These are phyloP conservation scores for Warburgia ugandensis DNA, from an alignment of 164 flowering plant genomes.

Conservation along the genomic window DNA sequence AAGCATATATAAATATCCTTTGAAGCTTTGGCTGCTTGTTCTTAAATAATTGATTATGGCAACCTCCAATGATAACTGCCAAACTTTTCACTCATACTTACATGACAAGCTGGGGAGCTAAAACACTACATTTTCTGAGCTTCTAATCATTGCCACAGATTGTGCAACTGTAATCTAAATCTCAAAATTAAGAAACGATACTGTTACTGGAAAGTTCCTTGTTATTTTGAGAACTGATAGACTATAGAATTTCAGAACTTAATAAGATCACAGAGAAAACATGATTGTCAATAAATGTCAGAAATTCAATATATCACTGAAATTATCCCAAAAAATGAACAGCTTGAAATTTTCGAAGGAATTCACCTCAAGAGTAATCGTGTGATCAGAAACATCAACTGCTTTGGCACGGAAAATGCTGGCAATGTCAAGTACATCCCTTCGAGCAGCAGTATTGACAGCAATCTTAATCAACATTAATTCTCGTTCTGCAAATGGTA, in stretches of 20 bases:
- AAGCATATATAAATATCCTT: no score
- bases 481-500: conserved; percentile 95
- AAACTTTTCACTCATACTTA: no score
- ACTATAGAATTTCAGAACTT: no score
- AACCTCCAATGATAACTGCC: no score
- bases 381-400: conserved; percentile 94
- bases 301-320: not conserved
- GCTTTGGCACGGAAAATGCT: conserved; percentile 89
- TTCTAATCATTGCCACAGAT: not conserved
- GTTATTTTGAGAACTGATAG: no score
- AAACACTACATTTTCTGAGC: no score
- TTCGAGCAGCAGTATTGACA: conserved; percentile 74
- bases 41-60: no score
- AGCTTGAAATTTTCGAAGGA: not conserved
- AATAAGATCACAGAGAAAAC: no score
- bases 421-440: conserved; percentile 93
- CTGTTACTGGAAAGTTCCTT: no score
- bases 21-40: no score
- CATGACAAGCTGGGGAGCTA: no score
- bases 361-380: conserved; percentile 83
- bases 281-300: not conserved
- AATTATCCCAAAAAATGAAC: not conserved
- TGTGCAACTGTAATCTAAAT: not conserved
- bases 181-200: not conserved
- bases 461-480: conserved; percentile 93